Evolutionary conservation across 805 yeast genomes (phyloP).

Genomic region (Yueomyces sp.): DNA sequence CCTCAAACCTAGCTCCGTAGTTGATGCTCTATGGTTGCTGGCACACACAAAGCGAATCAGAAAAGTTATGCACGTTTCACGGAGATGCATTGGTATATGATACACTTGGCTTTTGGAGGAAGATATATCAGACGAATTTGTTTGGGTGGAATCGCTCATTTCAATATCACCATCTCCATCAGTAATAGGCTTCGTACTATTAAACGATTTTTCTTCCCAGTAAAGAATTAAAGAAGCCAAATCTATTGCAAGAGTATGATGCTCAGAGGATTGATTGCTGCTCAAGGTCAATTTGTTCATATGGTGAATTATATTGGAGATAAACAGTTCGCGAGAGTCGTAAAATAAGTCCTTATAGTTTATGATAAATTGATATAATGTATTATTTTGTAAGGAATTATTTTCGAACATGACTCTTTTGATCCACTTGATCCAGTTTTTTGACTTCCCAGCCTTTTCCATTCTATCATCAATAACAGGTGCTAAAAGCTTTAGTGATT

Average conservation of each 20-base stretch:
- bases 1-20: conserved; percentile 66
- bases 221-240: conserved; percentile 70
- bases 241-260: conserved; percentile 78
- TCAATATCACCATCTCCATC: conserved; percentile 18
- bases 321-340: conserved; percentile 76
- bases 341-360: conserved; percentile 76
- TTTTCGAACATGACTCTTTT: conserved; percentile 85
- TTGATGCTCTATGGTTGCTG: conserved; percentile 73
- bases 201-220: conserved; percentile 59
- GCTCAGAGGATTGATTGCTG: conserved; percentile 66
- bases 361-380: conserved; percentile 79
- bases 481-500: conserved; percentile 77
- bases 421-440: conserved; percentile 87
- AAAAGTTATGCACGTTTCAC: conserved; percentile 85
- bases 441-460: conserved; percentile 33
- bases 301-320: conserved; percentile 78
- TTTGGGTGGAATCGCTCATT: conserved; percentile 9
- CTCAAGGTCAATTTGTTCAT: conserved; percentile 80
- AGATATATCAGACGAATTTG: conserved; percentile 6
- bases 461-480: conserved; percentile 70
- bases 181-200: conserved; percentile 2
- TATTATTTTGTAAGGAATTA: conserved; percentile 72
- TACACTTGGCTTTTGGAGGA: background rate
- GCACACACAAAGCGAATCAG: conserved; percentile 80
- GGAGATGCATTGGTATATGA: conserved; percentile 48